These are phyloP conservation scores for Prunus dulcis DNA, from an alignment of 306 rosid genomes.

Conservation along the genomic window DNA sequence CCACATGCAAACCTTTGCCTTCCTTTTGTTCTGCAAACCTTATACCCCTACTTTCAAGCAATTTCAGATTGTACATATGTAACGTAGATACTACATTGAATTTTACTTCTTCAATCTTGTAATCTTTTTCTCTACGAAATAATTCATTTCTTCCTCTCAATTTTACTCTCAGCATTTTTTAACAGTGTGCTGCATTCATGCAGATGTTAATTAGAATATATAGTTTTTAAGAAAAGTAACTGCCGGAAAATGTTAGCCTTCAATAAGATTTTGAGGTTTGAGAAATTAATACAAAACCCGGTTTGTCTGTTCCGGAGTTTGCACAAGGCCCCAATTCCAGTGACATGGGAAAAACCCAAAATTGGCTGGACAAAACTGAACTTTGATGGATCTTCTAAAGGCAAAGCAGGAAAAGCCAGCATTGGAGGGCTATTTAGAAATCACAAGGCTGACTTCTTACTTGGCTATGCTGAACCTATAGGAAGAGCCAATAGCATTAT, in stretches of 20 bases:
- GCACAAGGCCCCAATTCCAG: slow-evolving; percentile 54
- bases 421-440: slow-evolving; percentile 64
- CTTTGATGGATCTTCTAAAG: slow-evolving; percentile 68
- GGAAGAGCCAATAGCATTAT: slow-evolving; percentile 56
- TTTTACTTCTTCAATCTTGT: too few relatives aligned
- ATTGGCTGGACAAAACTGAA: slow-evolving; percentile 68
- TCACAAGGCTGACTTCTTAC: slow-evolving; percentile 59
- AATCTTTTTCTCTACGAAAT: too few relatives aligned
- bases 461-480: slow-evolving; percentile 71
- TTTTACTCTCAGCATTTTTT: not conserved
- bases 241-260: slow-evolving; percentile 32
- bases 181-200: too few relatives aligned
- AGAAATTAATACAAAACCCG: slow-evolving; percentile 33
- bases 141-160: too few relatives aligned
- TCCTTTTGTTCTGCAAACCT: not conserved
- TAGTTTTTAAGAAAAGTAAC: not conserved
- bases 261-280: slow-evolving; percentile 32
- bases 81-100: too few relatives aligned
- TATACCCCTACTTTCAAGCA: not conserved
- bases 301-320: slow-evolving; percentile 27
- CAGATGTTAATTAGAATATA: not conserved
- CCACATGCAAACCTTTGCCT: not conserved
- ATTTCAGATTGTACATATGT: too few relatives aligned
- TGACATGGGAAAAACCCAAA: slow-evolving; percentile 59
- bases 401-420: slow-evolving; percentile 41